A percentile compares a stretch with the other conserved stretches of the same genome.
phyloP scores from a whole-genome alignment of 2,329 filamentous ascomycete species.

The Monosporascus sp. region DNA sequence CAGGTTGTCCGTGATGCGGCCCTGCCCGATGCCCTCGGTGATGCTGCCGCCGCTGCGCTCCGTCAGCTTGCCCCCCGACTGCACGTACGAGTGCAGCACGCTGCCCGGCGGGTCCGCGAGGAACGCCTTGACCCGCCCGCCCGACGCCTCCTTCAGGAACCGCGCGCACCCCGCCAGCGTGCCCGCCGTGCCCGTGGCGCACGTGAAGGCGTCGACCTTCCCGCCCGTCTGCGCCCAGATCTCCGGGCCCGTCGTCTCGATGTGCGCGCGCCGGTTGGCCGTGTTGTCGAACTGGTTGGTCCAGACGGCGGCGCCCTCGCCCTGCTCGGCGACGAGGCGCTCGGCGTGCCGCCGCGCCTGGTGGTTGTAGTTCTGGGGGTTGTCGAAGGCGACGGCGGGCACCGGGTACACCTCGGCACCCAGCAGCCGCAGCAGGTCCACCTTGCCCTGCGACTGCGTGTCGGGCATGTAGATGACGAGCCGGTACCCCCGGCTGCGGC shows the following conservation, averaged over 20 bases:
- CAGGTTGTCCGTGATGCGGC: conserved; percentile 92
- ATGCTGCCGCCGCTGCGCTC: conserved; percentile 84
- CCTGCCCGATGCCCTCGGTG: conserved; percentile 96
- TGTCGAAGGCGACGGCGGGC: conserved; percentile 90
- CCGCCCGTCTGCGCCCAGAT: conserved; percentile 92
- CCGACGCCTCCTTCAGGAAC: conserved; percentile 78
- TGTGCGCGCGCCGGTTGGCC: conserved; percentile 88
- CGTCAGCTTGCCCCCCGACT: conserved; percentile 74
- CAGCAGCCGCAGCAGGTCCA: conserved; percentile 83
- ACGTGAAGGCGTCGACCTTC: conserved; percentile 88
- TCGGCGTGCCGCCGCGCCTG: conserved; percentile 91
- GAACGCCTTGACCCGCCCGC: conserved; percentile 77
- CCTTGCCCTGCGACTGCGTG: conserved; percentile 96
- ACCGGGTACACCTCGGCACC: conserved; percentile 96
- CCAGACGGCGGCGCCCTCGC: conserved; percentile 66
- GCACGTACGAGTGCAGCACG: conserved; percentile 88
- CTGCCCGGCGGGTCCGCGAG: conserved; percentile 92
- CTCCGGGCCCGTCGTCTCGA: conserved; percentile 95
- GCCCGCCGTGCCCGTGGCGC: conserved; percentile 87
- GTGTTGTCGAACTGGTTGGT: conserved; percentile 98
- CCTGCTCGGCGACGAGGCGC: conserved; percentile 58
- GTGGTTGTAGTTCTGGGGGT: conserved; percentile 97
- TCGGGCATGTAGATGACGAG: conserved; percentile 99
- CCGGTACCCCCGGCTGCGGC: conserved; percentile 84
- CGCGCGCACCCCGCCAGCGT: conserved; percentile 85